A percentile compares a stretch with the other conserved stretches of the same genome.
Conservation (phyloP, 352 stramenopile species). For the Pythium volutum region DNA sequence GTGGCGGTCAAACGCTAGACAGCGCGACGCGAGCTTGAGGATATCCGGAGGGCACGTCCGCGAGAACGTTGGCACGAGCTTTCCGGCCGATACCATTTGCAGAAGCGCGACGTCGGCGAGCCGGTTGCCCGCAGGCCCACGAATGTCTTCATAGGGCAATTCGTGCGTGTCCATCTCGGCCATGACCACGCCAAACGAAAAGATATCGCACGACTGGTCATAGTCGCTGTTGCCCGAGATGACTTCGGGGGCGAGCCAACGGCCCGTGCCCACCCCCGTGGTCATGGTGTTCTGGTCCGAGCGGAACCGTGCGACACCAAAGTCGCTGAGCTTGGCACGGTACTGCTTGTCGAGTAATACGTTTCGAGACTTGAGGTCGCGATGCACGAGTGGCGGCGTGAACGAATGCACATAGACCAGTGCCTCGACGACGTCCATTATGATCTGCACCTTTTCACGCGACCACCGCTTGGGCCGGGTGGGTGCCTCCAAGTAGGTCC, state of each 20-base stretch:
- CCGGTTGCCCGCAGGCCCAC: constrained; percentile 24
- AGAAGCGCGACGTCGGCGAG: constrained; percentile 38
- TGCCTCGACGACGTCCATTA: constrained; percentile 34
- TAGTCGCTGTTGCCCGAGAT: constrained; percentile 38
- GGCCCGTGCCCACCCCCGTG: constrained; percentile 30
- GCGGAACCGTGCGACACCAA: constrained; percentile 33
- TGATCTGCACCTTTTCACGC: constrained; percentile 35
- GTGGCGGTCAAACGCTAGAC: constrained; percentile 28
- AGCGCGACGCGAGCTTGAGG: constrained; percentile 30
- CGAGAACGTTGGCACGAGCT: constrained; percentile 32
- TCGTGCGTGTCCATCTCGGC: constrained; percentile 43
- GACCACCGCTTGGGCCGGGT: constrained; percentile 35
- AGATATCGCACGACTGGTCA: constrained; percentile 35
- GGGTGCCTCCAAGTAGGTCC: constrained; percentile 38
- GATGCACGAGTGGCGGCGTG: constrained; percentile 33
- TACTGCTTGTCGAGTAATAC: constrained; percentile 31
- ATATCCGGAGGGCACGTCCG: constrained; percentile 27
- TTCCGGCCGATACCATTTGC: constrained; percentile 36
- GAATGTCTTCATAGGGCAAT: constrained; percentile 35
- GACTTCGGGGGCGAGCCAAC: constrained; percentile 36
- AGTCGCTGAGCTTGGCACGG: constrained; percentile 38
- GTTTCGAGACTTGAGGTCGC: constrained; percentile 40
- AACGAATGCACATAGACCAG: constrained; percentile 53
- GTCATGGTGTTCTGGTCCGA: constrained; percentile 40
- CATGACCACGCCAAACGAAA: constrained; percentile 36